Evolutionary conservation across 1,284 basidiomycete genomes (phyloP), one percentile per base, ranked within the genome.

Genomic region (Bothia castanella): DNA sequence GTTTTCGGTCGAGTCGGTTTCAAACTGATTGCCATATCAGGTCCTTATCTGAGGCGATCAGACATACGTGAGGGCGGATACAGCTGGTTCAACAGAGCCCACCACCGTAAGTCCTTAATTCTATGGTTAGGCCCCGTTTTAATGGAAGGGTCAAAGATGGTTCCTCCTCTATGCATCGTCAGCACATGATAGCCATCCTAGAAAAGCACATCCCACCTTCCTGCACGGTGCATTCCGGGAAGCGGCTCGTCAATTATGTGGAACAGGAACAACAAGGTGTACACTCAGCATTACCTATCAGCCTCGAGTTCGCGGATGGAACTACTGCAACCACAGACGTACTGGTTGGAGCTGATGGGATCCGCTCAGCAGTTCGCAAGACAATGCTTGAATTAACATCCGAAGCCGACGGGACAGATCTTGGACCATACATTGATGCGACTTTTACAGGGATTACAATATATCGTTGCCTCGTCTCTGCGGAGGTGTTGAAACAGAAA

Each of bases 11-110:
- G 8, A 13, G 16, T 13, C 2, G 13, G 9, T 39, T 7, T 14
- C 13, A 9, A 13, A n/a, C 34, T 37, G 5, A 49, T 27, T 10
- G 1, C 17, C 5, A 10, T 5, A n/a, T 19, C 16, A 62, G 58
- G 47, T 1, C 14, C 29, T 5, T 20, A 3, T 25, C 1, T 49
- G 0, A 54, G 62, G 40, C 54, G 56, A 25, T 48, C 58, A 10
- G 60, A 63, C 30, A 54, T 57, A 19, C 53, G 16, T 0, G 49
- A 63, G 10, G 61, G 61, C 0, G 62, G 62, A 37, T 61, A 61
- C 14, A 2, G 6, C 11, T 62, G 62, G 62, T 64, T 42, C 16
- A 34, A 43, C 1, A 47, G 31, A 19, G 14, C n/a, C 4, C 17
- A 46, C 20, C 32, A 10, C n/a, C 2, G 58, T 64, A 40, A 47